A percentile compares a stretch with the other conserved stretches of the same genome.
phyloP scores from a whole-genome alignment of 495 filamentous ascomycete genomes.

The Tuber microsphaerosporum region DNA sequence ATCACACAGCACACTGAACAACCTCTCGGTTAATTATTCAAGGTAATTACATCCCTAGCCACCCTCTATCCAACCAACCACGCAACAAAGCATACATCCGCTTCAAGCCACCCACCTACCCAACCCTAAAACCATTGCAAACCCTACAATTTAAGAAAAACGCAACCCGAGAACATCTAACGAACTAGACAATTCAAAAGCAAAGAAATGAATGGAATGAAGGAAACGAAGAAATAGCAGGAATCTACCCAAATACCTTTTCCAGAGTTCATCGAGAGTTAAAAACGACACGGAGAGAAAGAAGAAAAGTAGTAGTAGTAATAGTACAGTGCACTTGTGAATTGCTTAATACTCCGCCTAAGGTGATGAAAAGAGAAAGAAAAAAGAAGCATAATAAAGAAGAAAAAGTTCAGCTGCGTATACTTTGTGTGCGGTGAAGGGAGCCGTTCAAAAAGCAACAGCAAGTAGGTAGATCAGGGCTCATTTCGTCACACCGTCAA shows the following conservation, averaged over 20 bases:
- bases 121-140: neutral
- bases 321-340: constrained; percentile 1
- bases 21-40: neutral
- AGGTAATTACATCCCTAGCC: neutral
- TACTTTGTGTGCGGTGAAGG: neutral
- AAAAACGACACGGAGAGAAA: constrained; percentile 1
- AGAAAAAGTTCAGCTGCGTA: neutral
- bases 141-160: neutral
- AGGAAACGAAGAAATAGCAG: neutral
- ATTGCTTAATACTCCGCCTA: neutral
- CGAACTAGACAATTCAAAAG: constrained; percentile 1
- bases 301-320: neutral
- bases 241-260: constrained; percentile 7
- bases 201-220: neutral
- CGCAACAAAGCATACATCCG: neutral
- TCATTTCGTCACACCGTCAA: constrained; percentile 39
- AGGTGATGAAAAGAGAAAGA: neutral
- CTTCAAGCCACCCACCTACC: neutral
- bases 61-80: neutral
- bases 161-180: neutral
- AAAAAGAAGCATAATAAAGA: neutral
- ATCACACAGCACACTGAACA: neutral
- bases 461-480: neutral
- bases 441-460: neutral
- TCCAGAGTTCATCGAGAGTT: neutral